Base-by-base conservation (phyloP, 2,329 filamentous ascomycete species). In the Nemania sp. region DNA sequence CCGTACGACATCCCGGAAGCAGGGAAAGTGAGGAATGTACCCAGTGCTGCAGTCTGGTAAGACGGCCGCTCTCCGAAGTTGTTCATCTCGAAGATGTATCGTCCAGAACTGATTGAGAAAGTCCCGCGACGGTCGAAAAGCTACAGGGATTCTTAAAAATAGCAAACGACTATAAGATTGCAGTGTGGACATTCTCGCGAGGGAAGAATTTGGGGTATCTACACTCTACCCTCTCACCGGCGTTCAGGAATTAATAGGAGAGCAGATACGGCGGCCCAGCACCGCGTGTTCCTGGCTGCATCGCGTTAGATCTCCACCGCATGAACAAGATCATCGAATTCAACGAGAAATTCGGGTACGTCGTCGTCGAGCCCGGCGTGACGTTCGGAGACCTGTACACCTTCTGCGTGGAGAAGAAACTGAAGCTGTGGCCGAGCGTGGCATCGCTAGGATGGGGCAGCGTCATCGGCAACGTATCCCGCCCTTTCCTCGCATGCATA, bases 371-470 rank as follows among this genome's bases (percentile, higher is more conserved):
- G 55, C 71, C 71, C 0, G 77, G 77, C 2, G 77, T 79, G 6
- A 76, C 74, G 0, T 80, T 77, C 49, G 70, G 70, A 20, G 73
- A 77, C 43, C 65, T 80, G 2, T 75, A 77, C 51, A 60, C 68
- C 6, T 69, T 75, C 57, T 74, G 75, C 54, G 66, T 67, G 17
- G 68, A 73, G 46, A 64, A 72, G 28, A 65, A 70, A 56, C 68
- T 75, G 48, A 72, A 70, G 48, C 69, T 79, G 5, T 79, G 76
- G 78, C 74, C 77, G 2, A 75, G 74, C 55, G 73, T 72, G 14
- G 75, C 78, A 1, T 77, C 75, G 20, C 68, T 81, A 7, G 78
- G 77, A 22, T 79, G 78, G 67, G 78, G 77, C 1, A 74, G 71
- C 26, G 71, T 80, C 4, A 62, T 80, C 19, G 78, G 78, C 2